Conservation (phyloP, 2,329 filamentous ascomycete genomes). For the Graphilbum ipis-grandicollis region DNA sequence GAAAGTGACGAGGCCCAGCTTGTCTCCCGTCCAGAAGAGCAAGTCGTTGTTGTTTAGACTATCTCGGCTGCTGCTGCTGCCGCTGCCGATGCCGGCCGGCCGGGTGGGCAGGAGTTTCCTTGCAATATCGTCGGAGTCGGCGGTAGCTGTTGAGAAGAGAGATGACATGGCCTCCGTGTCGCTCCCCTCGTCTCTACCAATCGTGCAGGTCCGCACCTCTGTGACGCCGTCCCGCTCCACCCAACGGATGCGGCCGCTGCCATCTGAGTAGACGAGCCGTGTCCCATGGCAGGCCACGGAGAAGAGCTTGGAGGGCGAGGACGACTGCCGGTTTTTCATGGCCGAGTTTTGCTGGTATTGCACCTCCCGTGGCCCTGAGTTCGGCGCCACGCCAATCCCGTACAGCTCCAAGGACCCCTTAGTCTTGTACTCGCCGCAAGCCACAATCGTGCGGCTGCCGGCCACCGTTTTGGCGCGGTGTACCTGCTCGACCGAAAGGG, state of each 20-base stretch:
- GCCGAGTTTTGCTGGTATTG: conserved; percentile 24
- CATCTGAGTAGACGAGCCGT: conserved; percentile 67
- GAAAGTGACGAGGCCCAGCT: conserved; percentile 55
- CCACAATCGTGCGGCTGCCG: conserved; percentile 52
- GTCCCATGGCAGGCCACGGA: conserved; percentile 70
- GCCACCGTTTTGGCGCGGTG: conserved; percentile 31
- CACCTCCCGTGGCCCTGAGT: conserved; percentile 7
- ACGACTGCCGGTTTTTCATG: conserved; percentile 69
- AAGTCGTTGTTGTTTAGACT: conserved; percentile 40
- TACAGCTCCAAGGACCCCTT: conserved; percentile 87
- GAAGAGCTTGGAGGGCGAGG: conserved; percentile 63
- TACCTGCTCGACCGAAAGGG: conserved; percentile 36
- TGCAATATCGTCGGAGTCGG: conserved; percentile 51
- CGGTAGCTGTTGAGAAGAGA: conserved; percentile 33
- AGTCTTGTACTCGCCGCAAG: conserved; percentile 79
- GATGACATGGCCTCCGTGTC: conserved; percentile 27
- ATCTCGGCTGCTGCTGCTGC: not conserved
- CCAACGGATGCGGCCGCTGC: conserved; percentile 74
- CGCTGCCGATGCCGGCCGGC: conserved; percentile 10
- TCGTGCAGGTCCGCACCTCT: conserved; percentile 34
- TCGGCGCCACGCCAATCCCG: conserved; percentile 24
- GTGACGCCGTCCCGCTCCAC: conserved; percentile 67
- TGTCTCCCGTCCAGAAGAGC: conserved; percentile 77
- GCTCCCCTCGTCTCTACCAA: conserved; percentile 28
- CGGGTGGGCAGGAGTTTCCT: conserved; percentile 58